Conservation (phyloP, 192 early-diverging fungal species). For the Phlyctochytrium arcticum region DNA sequence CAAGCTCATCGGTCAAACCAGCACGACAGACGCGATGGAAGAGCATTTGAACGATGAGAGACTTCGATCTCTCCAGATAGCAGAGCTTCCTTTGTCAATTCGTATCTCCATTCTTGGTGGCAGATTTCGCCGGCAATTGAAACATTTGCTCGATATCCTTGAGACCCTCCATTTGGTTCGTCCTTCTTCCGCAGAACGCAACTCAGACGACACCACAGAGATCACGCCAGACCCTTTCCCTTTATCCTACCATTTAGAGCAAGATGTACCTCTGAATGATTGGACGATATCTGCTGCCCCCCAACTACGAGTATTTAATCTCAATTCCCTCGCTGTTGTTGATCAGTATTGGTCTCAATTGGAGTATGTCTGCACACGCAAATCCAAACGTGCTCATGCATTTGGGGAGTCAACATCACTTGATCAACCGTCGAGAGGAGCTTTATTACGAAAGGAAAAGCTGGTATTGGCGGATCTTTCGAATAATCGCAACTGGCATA, state of each 20-base stretch:
- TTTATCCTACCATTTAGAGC: slow-evolving; percentile 3
- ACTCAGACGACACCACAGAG: too few species aligned
- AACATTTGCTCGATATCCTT: slow-evolving; percentile 15
- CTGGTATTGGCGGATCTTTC: not conserved
- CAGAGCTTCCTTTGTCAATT: slow-evolving; percentile 3
- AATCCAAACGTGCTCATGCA: too few species aligned
- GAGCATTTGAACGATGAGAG: slow-evolving; percentile 7
- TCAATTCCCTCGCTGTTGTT: not conserved
- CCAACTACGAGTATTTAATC: not conserved
- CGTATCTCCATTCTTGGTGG: not conserved
- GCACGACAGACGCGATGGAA: not conserved
- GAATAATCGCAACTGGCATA: slow-evolving; percentile 33
- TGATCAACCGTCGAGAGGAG: too few species aligned
- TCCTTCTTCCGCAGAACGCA: too few species aligned
- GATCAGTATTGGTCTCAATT: slow-evolving; percentile 34
- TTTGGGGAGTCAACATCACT: too few species aligned
- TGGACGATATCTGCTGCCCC: slow-evolving; percentile 12
- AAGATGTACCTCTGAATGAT: slow-evolving; percentile 29
- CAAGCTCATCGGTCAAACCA: slow-evolving; percentile 22
- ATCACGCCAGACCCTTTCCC: too few species aligned
- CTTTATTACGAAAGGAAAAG: not conserved
- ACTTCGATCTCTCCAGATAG: not conserved
- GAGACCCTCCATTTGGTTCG: slow-evolving; percentile 8
- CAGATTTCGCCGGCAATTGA: slow-evolving; percentile 6
- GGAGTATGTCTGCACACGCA: slow-evolving; percentile 20